Evolutionary conservation across 163 green algal genomes (phyloP).

Genomic region (Volvox carteri): DNA sequence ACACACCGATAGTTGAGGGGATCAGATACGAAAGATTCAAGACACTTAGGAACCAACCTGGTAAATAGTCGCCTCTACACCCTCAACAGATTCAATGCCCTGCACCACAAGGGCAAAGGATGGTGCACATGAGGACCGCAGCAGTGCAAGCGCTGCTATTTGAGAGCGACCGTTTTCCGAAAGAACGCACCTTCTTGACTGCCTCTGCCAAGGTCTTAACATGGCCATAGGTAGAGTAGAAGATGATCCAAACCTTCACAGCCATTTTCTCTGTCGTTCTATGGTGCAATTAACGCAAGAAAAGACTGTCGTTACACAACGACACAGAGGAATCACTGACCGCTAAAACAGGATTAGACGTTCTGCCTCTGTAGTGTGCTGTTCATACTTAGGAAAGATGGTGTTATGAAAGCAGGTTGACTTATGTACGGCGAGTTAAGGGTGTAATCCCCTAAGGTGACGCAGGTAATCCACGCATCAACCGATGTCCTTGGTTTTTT

Average conservation of each 20-base stretch:
- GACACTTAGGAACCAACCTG: slow-evolving; percentile 81
- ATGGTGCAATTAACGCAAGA: neutral
- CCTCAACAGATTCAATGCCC: slow-evolving; percentile 82
- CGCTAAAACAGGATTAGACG: too few species aligned
- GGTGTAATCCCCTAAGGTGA: neutral
- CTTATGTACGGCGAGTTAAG: neutral
- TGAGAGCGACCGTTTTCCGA: neutral
- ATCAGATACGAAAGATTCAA: too few species aligned
- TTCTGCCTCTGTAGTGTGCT: too few species aligned
- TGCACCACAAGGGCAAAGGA: slow-evolving; percentile 15
- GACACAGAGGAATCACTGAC: too few species aligned
- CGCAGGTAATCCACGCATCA: neutral
- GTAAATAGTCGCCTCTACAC: slow-evolving; percentile 80
- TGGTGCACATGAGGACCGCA: neutral
- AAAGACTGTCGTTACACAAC: neutral
- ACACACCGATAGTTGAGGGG: too few species aligned
- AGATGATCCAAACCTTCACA: slow-evolving; percentile 52
- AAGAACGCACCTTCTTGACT: slow-evolving; percentile 73
- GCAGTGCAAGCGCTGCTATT: neutral
- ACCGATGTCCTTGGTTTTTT: neutral
- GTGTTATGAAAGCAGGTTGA: too few species aligned
- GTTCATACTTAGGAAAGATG: too few species aligned
- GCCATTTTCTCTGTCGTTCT: slow-evolving; percentile 6
- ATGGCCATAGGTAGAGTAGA: slow-evolving; percentile 78
- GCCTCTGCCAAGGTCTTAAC: slow-evolving; percentile 76